Conservation (phyloP, 192 early-diverging fungal genomes). For the Borealophlyctis nickersoniae region DNA sequence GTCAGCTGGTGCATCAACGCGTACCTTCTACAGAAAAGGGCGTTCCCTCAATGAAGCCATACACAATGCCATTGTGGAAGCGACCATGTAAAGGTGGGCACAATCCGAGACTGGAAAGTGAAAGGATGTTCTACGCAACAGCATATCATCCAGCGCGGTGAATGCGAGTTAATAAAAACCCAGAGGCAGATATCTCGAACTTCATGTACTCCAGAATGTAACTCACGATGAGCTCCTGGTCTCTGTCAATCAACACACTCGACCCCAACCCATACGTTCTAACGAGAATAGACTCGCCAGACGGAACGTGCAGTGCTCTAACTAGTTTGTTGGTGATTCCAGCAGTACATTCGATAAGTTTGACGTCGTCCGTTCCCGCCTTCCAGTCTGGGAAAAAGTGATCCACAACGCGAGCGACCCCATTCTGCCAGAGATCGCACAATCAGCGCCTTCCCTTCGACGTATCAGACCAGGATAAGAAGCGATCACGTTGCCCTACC, state of each 20-base stretch:
- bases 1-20: neutral
- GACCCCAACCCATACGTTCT: constrained; percentile 86
- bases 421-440: too few species aligned
- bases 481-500: too few species aligned
- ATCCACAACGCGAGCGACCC: constrained; percentile 19
- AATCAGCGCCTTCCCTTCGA: too few species aligned
- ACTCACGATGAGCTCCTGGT: constrained; percentile 82
- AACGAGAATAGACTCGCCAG: constrained; percentile 67
- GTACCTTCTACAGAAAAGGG: constrained; percentile 60
- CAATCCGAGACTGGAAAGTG: constrained; percentile 65
- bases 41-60: constrained; percentile 79
- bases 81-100: constrained; percentile 75
- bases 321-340: constrained; percentile 67
- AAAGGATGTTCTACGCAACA: constrained; percentile 69
- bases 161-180: constrained; percentile 2
- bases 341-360: constrained; percentile 40
- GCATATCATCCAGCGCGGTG: neutral
- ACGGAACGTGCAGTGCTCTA: constrained; percentile 59
- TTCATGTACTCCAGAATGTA: neutral
- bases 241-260: constrained; percentile 83
- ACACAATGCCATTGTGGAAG: constrained; percentile 90
- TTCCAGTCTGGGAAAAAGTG: constrained; percentile 40
- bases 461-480: too few species aligned
- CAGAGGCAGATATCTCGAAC: neutral
- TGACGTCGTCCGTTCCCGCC: constrained; percentile 25